Evolutionary conservation across 2,329 filamentous ascomycete genomes (phyloP).

Genomic region (Trichoderma koningiopsis): DNA sequence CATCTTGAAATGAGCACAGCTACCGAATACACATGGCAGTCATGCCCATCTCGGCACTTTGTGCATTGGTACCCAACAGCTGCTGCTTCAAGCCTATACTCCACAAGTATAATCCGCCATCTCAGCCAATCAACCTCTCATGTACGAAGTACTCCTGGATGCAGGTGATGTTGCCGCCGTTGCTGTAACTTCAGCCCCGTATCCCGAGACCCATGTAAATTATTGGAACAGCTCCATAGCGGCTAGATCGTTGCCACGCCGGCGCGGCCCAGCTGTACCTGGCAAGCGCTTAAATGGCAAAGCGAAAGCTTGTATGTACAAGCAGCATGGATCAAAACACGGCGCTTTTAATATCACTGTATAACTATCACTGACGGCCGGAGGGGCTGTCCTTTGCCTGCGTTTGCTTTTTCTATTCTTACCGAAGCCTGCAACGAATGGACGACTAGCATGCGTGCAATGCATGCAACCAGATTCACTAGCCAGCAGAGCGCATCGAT

Average conservation of each 20-base stretch:
- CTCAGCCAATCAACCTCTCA: not conserved
- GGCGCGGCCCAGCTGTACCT: not conserved
- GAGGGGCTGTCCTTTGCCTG: not conserved
- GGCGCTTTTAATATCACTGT: not conserved
- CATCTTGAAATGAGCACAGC: not conserved
- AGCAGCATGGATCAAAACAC: no score
- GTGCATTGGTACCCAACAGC: not conserved
- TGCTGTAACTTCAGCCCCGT: conserved; percentile 5
- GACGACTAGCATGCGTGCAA: no score
- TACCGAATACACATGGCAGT: not conserved
- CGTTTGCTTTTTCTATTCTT: not conserved
- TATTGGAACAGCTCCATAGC: conserved; percentile 5
- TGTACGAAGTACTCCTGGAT: not conserved
- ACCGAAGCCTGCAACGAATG: not conserved
- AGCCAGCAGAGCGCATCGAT: conserved; percentile 1
- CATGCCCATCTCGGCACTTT: not conserved
- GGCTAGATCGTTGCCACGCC: conserved; percentile 1
- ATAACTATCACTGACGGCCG: not conserved
- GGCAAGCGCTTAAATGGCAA: not conserved
- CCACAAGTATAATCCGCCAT: not conserved
- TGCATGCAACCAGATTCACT: not conserved
- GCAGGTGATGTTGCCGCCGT: not conserved
- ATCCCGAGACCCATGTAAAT: not conserved
- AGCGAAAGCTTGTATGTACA: not conserved
- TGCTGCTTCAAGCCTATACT: not conserved